Evolutionary conservation across 139 green algal species (phyloP), one percentile per base, ranked within the genome.

Genomic region (Closterium sp.): DNA sequence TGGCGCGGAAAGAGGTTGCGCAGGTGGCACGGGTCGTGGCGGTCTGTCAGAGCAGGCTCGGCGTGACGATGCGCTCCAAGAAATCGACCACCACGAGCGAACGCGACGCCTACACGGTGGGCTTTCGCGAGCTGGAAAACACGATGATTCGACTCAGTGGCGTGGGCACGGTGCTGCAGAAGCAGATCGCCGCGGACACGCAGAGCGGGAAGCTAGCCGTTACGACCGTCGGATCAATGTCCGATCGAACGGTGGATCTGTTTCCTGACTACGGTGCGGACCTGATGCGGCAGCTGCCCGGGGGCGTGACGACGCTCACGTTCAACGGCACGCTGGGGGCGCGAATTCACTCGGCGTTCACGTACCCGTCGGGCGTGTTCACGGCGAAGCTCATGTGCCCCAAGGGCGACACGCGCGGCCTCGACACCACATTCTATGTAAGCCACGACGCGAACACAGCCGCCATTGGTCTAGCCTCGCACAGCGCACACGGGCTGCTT

Each of bases 361-460:
- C 62, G 84, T 93, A 91, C 85, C 28, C 73, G 85, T 85, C 17
- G 21, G 91, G 86, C 31, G 22, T 29, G 9, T 93, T 93, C n/a
- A 86, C 91, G 24, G 87, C 30, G 19, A 32, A 85, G 30, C 86
- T 93, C 91, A 92, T 91, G 45, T 93, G 91, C 42, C 32, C 91
- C 28, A 31, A 28, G 24, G 91, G 91, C 21, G 87, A 93, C 86
- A 93, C 86, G 13, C 34, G 85, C 86, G 91, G 91, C 13, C 70
- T 93, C 31, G 91, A 91, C 85, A 42, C 85, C 29, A 84, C 91
- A 11, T 93, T 93, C 32, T 93, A 93, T 31, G 86, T 91, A 89
- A 62, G 91, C n/a, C 17, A 22, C 50, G 13, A 22, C 9, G 10
- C 10, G 50, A 22, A 73, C 17, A 22, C 50, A 22, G 13, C 50